Evolutionary conservation across 495 filamentous ascomycete species (phyloP).

Genomic region (Xylaria nigripes): DNA sequence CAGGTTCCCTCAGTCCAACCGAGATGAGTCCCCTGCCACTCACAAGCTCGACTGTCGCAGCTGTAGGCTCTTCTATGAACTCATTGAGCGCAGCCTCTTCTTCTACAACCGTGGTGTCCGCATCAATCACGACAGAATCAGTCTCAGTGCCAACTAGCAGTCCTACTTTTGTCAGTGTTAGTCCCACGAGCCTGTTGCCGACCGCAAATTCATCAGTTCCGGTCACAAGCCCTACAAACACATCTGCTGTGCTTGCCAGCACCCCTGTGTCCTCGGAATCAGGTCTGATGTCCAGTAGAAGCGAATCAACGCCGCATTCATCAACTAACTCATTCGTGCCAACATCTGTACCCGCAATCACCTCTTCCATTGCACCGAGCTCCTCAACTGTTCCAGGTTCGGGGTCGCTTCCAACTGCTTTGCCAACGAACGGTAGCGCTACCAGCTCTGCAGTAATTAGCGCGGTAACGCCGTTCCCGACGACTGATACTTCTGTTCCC

Average conservation of each 20-base stretch:
- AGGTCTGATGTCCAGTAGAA: neutral
- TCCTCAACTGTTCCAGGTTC: conserved; percentile 1
- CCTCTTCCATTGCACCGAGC: neutral
- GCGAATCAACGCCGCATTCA: neutral
- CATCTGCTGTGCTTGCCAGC: neutral
- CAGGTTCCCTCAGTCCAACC: neutral
- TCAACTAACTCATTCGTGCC: neutral
- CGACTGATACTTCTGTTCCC: conserved; percentile 22
- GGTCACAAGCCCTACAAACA: neutral
- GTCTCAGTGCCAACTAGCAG: neutral
- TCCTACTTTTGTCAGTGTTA: neutral
- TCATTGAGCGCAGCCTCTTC: neutral
- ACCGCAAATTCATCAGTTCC: neutral
- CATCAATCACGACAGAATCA: neutral
- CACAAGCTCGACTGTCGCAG: neutral
- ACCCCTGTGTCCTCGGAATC: neutral
- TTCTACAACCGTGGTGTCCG: neutral
- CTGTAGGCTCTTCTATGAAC: neutral
- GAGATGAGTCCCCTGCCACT: neutral
- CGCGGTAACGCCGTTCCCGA: conserved; percentile 18
- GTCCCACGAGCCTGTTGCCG: neutral
- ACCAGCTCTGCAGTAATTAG: neutral
- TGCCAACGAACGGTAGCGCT: neutral
- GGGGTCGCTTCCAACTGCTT: conserved; percentile 3
- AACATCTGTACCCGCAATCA: neutral